Evolutionary conservation across 768 basidiomycete species (phyloP), one percentile per base, ranked within the genome.

Genomic region (Boletus rex-veris): DNA sequence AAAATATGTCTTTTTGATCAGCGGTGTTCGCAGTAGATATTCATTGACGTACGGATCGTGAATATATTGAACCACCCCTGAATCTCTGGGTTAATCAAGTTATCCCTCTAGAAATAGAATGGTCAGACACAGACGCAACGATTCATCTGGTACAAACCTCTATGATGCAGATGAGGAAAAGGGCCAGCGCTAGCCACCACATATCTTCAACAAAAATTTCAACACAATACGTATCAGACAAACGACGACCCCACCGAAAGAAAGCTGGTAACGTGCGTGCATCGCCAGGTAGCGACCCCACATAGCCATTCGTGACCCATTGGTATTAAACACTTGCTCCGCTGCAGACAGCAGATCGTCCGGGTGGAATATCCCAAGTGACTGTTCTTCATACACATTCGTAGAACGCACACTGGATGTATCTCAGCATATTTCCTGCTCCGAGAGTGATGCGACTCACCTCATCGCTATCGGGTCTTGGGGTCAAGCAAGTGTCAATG

Each of bases 341-440:
- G 77, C 77, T 3, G 74, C 74, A 14, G 77, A 74, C n/a, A 80
- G 72, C 0, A 78, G 75, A 12, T 81, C 76, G 4, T 80, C 74
- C 3, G 75, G 67, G 15, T 74, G 71, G 62, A 86, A 94, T 42
- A 95, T 74, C 3, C 93, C 96, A 21, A 98, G 79, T 0, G 92
- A 94, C 49, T 82, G 84, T 62, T 97, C 95, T 70, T 99, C 96
- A 65, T 98, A 97, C 0, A 92, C 91, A 60, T 92, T 92, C 43
- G 88, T 86, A n/a, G 91, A 86, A 11, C 96, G 91, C 19, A 98
- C 91, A 66, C 90, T 90, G 47, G 12, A 45, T 6, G 4, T 16
- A 42, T 28, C 18, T 68, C 26, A 53, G 18, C 16, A 52, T 30
- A 9, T 31, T 36, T 39, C 4, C 14, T 4, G 7, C 7, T 3